Conservation (phyloP, 1,139 yeast genomes). For the Diutina rugosa region DNA sequence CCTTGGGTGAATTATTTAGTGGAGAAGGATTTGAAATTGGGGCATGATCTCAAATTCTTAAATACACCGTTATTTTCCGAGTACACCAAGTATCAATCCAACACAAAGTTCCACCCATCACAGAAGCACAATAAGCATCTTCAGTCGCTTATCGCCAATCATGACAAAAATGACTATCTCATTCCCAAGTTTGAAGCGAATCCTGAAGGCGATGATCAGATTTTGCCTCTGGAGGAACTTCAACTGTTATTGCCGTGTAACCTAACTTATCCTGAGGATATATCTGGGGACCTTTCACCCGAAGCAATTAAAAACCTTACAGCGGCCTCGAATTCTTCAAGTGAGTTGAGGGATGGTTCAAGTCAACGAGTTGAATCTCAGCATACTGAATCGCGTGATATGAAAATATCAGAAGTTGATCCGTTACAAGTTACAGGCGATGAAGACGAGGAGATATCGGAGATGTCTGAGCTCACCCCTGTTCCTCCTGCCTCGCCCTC, state of each 20-base stretch:
- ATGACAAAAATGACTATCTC: constrained; percentile 18
- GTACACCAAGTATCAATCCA: constrained; percentile 15
- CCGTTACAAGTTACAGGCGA: background rate
- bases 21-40: constrained; percentile 31
- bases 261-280: constrained; percentile 13
- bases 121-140: constrained; percentile 12
- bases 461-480: constrained; percentile 1
- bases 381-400: background rate
- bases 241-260: constrained; percentile 18
- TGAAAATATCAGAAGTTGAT: background rate
- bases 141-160: constrained; percentile 12
- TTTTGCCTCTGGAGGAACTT: constrained; percentile 12
- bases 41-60: constrained; percentile 26
- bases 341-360: background rate
- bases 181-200: constrained; percentile 13
- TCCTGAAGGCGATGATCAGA: constrained; percentile 5
- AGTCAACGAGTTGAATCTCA: background rate
- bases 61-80: constrained; percentile 19
- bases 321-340: background rate
- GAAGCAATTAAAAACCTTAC: background rate
- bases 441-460: background rate
- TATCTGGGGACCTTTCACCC: constrained; percentile 12
- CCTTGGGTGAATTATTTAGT: constrained; percentile 29
- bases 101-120: constrained; percentile 19
- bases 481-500: background rate